These are phyloP conservation scores for Thyridium curvatum DNA, from an alignment of 2,329 filamentous ascomycete species.

Conservation along the genomic window DNA sequence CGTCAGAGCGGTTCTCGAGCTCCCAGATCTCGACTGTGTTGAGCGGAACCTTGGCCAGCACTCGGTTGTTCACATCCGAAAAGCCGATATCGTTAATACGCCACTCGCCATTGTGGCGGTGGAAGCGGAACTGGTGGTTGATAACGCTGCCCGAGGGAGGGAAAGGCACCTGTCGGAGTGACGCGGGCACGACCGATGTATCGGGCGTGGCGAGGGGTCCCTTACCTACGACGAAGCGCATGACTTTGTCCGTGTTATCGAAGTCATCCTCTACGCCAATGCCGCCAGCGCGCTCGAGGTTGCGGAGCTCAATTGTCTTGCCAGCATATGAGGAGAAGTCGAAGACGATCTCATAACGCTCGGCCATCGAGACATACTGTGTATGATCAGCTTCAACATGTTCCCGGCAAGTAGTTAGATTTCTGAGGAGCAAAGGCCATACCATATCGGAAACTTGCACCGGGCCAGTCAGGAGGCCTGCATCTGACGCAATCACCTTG, in stretches of 20 bases:
- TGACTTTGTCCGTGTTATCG: conserved; percentile 42
- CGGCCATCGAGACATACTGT: conserved; percentile 41
- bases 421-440: too few species aligned
- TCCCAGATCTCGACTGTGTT: conserved; percentile 43
- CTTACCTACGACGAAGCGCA: conserved; percentile 43
- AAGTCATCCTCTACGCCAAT: conserved; percentile 41
- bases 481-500: conserved; percentile 47
- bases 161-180: conserved; percentile 29
- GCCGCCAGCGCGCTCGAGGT: conserved; percentile 20
- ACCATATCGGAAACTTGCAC: conserved; percentile 21
- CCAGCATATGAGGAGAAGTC: conserved; percentile 45
- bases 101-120: conserved; percentile 36
- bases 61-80: conserved; percentile 36
- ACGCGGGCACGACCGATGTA: conserved; percentile 22
- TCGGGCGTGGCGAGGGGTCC: conserved; percentile 22
- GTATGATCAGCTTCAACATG: conserved; percentile 14
- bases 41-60: conserved; percentile 38
- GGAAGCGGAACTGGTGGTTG: conserved; percentile 39
- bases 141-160: conserved; percentile 26
- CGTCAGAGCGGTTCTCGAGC: conserved; percentile 41
- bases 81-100: conserved; percentile 45
- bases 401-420: too few species aligned
- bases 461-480: conserved; percentile 41
- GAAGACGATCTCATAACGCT: conserved; percentile 51
- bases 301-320: conserved; percentile 36